A percentile compares a stretch with the other conserved stretches of the same genome.
These are phyloP conservation scores for Paxillus involutus DNA, from an alignment of 768 basidiomycete species.

Conservation along the genomic window DNA sequence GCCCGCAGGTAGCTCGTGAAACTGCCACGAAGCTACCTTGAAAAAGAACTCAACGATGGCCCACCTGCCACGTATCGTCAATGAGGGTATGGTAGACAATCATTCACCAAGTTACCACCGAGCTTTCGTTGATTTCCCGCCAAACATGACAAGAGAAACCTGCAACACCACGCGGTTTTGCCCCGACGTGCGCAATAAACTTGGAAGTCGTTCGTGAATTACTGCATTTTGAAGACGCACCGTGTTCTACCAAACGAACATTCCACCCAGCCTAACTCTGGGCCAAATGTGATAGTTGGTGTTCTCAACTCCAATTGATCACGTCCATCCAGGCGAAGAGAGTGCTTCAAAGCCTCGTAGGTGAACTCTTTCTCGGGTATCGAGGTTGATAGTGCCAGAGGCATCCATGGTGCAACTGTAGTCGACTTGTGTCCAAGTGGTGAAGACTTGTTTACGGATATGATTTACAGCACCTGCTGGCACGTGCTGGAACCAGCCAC, in stretches of 20 bases:
- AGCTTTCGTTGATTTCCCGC: too few species aligned
- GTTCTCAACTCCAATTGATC: conserved; percentile 63
- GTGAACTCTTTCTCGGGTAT: conserved; percentile 88
- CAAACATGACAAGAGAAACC: too few species aligned
- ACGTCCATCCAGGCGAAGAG: conserved; percentile 90
- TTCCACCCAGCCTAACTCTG: conserved; percentile 87
- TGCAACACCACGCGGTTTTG: too few species aligned
- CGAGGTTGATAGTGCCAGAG: conserved; percentile 83
- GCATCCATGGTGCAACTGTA: conserved; percentile 44
- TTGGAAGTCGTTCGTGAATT: not conserved
- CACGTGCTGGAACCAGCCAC: too few species aligned
- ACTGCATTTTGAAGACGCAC: conserved; percentile 37
- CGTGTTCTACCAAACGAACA: conserved; percentile 85
- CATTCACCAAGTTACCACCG: too few species aligned
- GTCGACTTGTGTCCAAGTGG: not conserved
- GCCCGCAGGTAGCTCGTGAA: too few species aligned
- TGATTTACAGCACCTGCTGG: too few species aligned
- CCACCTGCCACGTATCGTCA: too few species aligned
- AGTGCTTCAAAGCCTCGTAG: conserved; percentile 69
- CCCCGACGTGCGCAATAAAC: conserved; percentile 74
- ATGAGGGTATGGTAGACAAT: too few species aligned
- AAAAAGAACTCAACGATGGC: too few species aligned
- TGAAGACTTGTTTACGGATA: too few species aligned
- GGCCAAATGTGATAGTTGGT: conserved; percentile 71
- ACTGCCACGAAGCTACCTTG: too few species aligned